phyloP scores from a whole-genome alignment of 116 monocot species.

The Phalaenopsis hybrid region DNA sequence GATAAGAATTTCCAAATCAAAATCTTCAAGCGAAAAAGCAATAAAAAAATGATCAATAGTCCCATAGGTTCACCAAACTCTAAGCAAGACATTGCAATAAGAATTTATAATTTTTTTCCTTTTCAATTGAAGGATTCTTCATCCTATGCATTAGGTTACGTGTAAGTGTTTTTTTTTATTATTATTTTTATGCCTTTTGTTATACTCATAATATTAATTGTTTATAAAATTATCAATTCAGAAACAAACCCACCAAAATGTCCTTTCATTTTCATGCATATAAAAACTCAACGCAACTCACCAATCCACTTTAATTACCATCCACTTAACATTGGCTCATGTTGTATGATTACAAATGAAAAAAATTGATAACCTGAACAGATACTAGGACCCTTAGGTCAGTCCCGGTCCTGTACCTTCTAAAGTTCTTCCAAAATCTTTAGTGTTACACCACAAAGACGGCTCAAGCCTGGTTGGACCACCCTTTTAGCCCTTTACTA shows the following conservation, averaged over 20 bases:
- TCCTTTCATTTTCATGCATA: neutral
- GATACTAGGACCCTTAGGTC: neutral
- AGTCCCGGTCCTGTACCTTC: neutral
- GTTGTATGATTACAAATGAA: neutral
- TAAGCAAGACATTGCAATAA: too few species aligned
- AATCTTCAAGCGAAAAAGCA: too few species aligned
- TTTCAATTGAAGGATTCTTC: too few species aligned
- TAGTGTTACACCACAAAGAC: neutral
- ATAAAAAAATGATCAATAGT: too few species aligned
- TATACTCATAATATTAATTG: too few species aligned
- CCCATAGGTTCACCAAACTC: too few species aligned
- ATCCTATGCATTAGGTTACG: too few species aligned
- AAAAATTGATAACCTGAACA: neutral
- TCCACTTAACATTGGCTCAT: neutral
- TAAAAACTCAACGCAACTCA: neutral
- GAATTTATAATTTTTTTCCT: too few species aligned
- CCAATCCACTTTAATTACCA: neutral
- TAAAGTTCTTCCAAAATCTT: neutral
- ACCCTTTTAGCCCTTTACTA: neutral
- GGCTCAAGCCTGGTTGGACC: neutral
- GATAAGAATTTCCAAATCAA: too few species aligned
- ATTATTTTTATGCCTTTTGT: too few species aligned
- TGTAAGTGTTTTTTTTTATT: too few species aligned
- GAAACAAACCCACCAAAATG: neutral
- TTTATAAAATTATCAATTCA: too few species aligned